Evolutionary conservation across 257 asterid genomes (phyloP), one percentile per base, ranked within the genome.

Genomic region (Thymus mandschuricus): DNA sequence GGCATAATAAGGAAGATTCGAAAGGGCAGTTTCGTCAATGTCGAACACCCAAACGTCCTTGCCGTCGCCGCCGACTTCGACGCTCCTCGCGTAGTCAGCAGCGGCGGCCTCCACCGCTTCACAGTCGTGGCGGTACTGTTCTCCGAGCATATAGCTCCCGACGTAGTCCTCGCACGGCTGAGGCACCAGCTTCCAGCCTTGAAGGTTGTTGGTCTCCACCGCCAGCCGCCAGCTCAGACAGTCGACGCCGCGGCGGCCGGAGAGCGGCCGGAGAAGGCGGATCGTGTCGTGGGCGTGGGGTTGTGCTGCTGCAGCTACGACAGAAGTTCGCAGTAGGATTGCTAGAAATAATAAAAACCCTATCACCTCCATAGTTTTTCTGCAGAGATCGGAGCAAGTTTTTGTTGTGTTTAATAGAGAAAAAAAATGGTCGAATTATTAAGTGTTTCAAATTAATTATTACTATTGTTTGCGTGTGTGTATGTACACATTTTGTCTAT

Each of bases 161-260:
- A 90, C 69, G 62, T 90, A 90, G 10, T 40, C 27, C 68, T 72
- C 90, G 30, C 97, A 90, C 2, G 84, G 34, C 15, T 13, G 62
- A 0, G 96, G 96, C 12, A 88, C 87, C 51, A 59, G 2, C 8
- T 6, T 40, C 93, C 91, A 88, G 62, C 71, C 60, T 0, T 61
- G 79, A 44, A 82, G 30, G 82, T 86, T 88, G 79, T 83, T 57
- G 8, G 96, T 80, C 77, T 90, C 96, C 46, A 86, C 96, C 1
- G 86, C 92, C 9, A 90, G 70, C 56, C 96, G 90, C 97, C 97
- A 90, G 78, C 92, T 86, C 10, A 76, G 83, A 84, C 97, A 88
- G 87, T 90, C 61, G 40, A 82, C 67, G 7, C 76, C 27, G 1
- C 8, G 78, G 49, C 35, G 57, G 38, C 83, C 84, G 1, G 79